These are phyloP conservation scores for Dothideomycetes sp. DNA, from an alignment of 2,329 filamentous ascomycete genomes.

Conservation along the genomic window DNA sequence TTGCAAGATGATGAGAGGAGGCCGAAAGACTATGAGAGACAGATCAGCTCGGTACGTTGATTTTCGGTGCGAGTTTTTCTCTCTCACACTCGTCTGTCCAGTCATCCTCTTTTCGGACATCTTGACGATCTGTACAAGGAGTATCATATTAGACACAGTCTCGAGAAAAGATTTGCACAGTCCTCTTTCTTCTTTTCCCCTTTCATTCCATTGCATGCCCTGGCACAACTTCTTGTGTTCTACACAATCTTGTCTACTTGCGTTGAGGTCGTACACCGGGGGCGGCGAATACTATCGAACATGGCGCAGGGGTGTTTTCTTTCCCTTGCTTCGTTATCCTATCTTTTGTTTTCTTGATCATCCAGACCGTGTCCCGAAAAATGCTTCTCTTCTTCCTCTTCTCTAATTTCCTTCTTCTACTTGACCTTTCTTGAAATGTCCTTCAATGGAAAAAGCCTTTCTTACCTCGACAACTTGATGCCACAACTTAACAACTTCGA, in stretches of 20 bases:
- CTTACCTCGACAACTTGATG: slow-evolving; percentile 5
- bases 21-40: slow-evolving; percentile 21
- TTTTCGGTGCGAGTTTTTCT: slow-evolving; percentile 16
- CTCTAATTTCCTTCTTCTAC: not conserved
- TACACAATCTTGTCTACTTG: slow-evolving; percentile 1
- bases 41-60: slow-evolving; percentile 31
- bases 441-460: not conserved
- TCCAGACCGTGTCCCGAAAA: not conserved
- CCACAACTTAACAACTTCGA: slow-evolving; percentile 1
- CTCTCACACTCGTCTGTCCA: slow-evolving; percentile 3
- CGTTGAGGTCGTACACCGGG: not conserved
- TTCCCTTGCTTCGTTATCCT: not conserved
- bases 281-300: slow-evolving; percentile 3
- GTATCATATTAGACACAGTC: slow-evolving; percentile 12
- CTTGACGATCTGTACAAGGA: too few species aligned
- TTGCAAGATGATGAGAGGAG: slow-evolving; percentile 68
- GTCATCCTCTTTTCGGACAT: too few species aligned
- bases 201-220: slow-evolving; percentile 6
- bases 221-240: slow-evolving; percentile 1
- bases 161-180: slow-evolving; percentile 8
- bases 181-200: slow-evolving; percentile 5
- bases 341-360: not conserved
- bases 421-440: slow-evolving; percentile 2
- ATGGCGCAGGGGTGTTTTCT: slow-evolving; percentile 5
- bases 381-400: slow-evolving; percentile 3